Evolutionary conservation across 345 rosid genomes (phyloP), one percentile per base, ranked within the genome.

Genomic region (Linum lewisii): DNA sequence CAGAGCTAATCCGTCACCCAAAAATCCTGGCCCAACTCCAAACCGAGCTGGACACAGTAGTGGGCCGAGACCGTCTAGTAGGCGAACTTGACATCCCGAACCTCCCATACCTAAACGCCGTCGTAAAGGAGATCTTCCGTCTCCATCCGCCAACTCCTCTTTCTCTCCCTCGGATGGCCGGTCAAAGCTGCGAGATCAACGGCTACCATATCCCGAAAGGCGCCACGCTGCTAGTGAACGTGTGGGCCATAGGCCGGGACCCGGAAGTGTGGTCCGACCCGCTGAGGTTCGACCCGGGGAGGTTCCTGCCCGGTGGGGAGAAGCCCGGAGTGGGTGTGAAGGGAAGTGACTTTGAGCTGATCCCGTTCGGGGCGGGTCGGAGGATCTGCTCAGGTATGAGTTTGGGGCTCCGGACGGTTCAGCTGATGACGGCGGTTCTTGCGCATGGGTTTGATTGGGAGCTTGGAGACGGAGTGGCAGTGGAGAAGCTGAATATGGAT

Each of bases 11-110:
- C 58, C 58, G 66, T 5, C 78, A 73, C 59, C 80, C 81, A 0
- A 67, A 19, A 16, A 75, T 82, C 44, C 56, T 85, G 6, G 72
- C 65, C 24, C 25, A 57, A 20, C 86, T 81, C 16, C 92, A 85
- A 0, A 75, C 75, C 0, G 88, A 85, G 75, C 82, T 82, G 88
- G 92, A 85, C 49, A 54, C 50, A 24, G 88, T 82, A 21, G 77
- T 82, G 5, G 88, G 91, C 21, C 65, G 69, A 59, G 66, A 72
- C 53, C 76, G 85, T 23, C 55, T 21, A 7, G 24, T 52, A 4
- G 2, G 14, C 22, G 71, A 72, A 21, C 15, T 37, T 2, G 75
- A 72, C 24, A 5, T 72, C 7, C 3, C 61, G 1, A 63, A 54
- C 1, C 66, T 72, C 24, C 47, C 75, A 13, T 72, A 66, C 63